Evolutionary conservation across 352 stramenopile genomes (phyloP).

Genomic region (Blastocystis sp.): DNA sequence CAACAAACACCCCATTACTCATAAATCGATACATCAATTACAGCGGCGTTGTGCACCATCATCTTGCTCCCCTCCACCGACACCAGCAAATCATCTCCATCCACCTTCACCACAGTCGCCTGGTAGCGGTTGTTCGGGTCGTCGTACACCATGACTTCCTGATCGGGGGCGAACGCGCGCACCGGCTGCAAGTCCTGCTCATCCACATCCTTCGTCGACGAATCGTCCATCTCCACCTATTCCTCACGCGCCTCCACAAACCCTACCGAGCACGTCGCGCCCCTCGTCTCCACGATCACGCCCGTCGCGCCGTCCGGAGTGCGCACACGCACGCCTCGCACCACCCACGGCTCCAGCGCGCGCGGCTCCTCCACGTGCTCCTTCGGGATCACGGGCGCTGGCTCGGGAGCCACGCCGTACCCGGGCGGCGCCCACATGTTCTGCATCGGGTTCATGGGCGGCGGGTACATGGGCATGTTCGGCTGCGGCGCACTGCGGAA

Average conservation of each 20-base stretch:
- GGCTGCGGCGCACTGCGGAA: not conserved
- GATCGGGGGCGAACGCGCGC: not conserved
- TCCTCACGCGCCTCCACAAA: not conserved
- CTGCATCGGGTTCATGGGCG: not conserved
- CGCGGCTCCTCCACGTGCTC: not conserved
- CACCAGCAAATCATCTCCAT: slow-evolving; percentile 30
- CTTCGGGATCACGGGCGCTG: not conserved
- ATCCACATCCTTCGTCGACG: not conserved
- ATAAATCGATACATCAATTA: slow-evolving; percentile 12
- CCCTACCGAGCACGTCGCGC: not conserved
- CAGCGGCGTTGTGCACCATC: slow-evolving; percentile 8
- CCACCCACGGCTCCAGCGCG: not conserved
- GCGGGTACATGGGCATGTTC: slow-evolving; percentile 3
- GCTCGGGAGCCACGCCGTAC: too few species aligned
- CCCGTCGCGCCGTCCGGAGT: not conserved
- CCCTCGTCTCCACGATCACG: not conserved
- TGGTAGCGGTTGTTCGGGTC: not conserved
- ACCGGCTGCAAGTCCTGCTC: not conserved
- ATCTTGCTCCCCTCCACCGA: not conserved
- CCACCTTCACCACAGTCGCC: slow-evolving; percentile 6
- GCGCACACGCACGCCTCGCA: not conserved
- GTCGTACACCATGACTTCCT: slow-evolving; percentile 24
- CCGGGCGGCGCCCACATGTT: not conserved
- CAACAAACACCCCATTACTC: slow-evolving; percentile 4
- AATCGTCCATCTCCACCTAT: not conserved